These are phyloP conservation scores for Cyclotella distinguenda DNA, from an alignment of 108 stramenopile species.

Conservation along the genomic window DNA sequence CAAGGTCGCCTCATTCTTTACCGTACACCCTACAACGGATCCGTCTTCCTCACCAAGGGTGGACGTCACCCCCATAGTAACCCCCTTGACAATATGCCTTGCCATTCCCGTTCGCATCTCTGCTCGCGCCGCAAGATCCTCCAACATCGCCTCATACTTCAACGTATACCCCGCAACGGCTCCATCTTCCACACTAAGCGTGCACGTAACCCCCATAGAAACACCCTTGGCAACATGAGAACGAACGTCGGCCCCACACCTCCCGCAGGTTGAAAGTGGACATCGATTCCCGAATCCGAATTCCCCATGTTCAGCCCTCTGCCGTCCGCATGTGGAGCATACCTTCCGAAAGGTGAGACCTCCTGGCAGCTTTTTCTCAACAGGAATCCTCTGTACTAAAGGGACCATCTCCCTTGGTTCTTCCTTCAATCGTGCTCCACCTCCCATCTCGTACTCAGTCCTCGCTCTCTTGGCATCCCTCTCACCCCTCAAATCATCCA, in stretches of 20 bases:
- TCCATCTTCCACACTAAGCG: constrained; percentile 58
- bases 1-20: no score
- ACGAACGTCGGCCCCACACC: constrained; percentile 61
- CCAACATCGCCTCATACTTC: constrained; percentile 62
- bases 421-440: background rate
- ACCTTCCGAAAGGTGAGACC: constrained; percentile 79
- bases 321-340: constrained; percentile 73
- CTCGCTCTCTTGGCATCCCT: constrained; percentile 8
- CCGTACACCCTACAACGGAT: no score
- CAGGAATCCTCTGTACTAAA: background rate
- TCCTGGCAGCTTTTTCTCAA: constrained; percentile 47
- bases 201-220: constrained; percentile 72
- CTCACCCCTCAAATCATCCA: constrained; percentile 27
- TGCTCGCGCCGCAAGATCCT: constrained; percentile 65
- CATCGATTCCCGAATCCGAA: constrained; percentile 87
- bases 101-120: constrained; percentile 52
- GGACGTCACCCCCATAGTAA: no score
- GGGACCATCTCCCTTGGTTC: background rate
- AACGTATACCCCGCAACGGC: constrained; percentile 49
- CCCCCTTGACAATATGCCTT: no score
- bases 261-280: constrained; percentile 67
- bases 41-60: no score
- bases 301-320: constrained; percentile 81
- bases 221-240: constrained; percentile 45
- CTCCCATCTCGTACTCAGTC: no score